Conservation (phyloP, 139 green algal genomes). For the Marvania coccoides region DNA sequence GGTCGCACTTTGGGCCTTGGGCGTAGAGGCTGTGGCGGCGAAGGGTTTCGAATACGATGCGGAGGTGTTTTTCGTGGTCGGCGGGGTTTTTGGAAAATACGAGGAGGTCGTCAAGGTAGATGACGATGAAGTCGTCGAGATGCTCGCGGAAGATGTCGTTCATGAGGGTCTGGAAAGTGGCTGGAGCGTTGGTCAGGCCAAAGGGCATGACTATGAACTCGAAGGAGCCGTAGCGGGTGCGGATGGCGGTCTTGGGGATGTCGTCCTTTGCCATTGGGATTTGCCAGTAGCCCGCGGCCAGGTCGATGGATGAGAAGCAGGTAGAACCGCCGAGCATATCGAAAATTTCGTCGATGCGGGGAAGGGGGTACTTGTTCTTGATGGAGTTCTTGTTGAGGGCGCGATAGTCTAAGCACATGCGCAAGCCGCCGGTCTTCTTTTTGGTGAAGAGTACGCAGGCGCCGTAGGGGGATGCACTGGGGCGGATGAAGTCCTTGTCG, state of each 20-base stretch:
- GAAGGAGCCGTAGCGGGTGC: slow-evolving; percentile 20
- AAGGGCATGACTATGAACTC: slow-evolving; percentile 32
- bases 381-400: slow-evolving; percentile 38
- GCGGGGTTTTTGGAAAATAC: slow-evolving; percentile 33
- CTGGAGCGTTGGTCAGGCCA: slow-evolving; percentile 43
- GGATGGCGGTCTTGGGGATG: slow-evolving; percentile 32
- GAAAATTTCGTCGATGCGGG: slow-evolving; percentile 36
- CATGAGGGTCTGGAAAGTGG: slow-evolving; percentile 49
- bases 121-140: slow-evolving; percentile 37
- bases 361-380: slow-evolving; percentile 44
- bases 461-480: slow-evolving; percentile 36
- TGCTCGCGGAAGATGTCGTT: slow-evolving; percentile 32
- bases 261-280: slow-evolving; percentile 17
- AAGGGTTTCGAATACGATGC: slow-evolving; percentile 17
- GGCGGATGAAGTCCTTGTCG: slow-evolving; percentile 38
- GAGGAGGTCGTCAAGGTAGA: slow-evolving; percentile 65
- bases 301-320: slow-evolving; percentile 35
- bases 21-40: slow-evolving; percentile 12
- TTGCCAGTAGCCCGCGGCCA: slow-evolving; percentile 31
- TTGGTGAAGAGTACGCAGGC: slow-evolving; percentile 38
- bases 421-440: slow-evolving; percentile 45
- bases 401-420: slow-evolving; percentile 51
- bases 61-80: slow-evolving; percentile 39
- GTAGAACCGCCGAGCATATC: slow-evolving; percentile 28
- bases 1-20: slow-evolving; percentile 14